A percentile compares a stretch with the other conserved stretches of the same genome.
phyloP scores from a whole-genome alignment of 345 rosid species.

The Pugionium cornutum region DNA sequence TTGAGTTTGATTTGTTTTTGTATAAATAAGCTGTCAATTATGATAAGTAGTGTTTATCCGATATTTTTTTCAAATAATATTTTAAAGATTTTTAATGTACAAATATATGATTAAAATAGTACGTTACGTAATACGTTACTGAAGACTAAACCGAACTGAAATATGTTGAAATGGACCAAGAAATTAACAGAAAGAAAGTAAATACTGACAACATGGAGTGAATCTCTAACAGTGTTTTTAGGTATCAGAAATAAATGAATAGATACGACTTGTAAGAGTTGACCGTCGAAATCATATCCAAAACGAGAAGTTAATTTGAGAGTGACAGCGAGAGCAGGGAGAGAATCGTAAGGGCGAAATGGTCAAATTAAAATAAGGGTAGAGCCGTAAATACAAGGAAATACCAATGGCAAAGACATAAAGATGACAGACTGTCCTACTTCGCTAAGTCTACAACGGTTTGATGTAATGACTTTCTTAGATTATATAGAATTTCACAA shows the following conservation, averaged over 20 bases:
- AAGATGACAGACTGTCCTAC: conserved; percentile 37
- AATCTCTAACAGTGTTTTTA: background rate
- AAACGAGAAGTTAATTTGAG: conserved; percentile 18
- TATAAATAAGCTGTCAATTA: conserved; percentile 13
- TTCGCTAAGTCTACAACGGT: conserved; percentile 26
- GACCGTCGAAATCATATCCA: conserved; percentile 22
- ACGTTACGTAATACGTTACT: too few relatives aligned
- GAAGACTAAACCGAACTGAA: too few relatives aligned
- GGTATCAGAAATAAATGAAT: background rate
- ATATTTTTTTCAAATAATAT: too few relatives aligned
- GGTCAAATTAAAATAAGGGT: background rate
- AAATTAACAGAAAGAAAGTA: background rate
- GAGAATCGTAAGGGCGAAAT: conserved; percentile 11
- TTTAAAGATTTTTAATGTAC: too few relatives aligned
- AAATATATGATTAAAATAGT: too few relatives aligned
- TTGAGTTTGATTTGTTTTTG: background rate
- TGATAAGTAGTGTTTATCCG: too few relatives aligned
- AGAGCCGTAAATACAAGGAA: background rate
- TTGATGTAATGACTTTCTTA: conserved; percentile 6
- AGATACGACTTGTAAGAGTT: conserved; percentile 19
- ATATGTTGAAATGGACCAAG: too few relatives aligned
- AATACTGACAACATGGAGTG: background rate
- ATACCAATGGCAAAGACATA: background rate
- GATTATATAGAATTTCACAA: conserved; percentile 13
- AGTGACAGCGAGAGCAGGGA: conserved; percentile 2